Percentiles rank a stretch among this genome's conserved stretches.
phyloP scores from a whole-genome alignment of 495 filamentous ascomycete species.

The Recurvomyces mirabilis region DNA sequence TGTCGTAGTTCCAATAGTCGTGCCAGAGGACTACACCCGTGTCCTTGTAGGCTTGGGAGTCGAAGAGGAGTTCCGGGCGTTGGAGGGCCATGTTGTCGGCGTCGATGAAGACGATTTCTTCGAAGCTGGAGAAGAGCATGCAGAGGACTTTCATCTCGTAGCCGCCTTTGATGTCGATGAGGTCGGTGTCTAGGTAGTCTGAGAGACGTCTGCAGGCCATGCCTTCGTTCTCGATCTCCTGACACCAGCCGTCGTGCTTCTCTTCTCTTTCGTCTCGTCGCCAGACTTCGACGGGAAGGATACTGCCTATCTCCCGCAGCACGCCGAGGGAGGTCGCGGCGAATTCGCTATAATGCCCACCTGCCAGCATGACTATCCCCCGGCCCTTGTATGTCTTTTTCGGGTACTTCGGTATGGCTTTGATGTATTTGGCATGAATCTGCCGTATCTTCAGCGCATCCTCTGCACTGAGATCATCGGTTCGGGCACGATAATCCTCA shows the following conservation, averaged over 20 bases:
- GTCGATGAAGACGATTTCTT: conserved; percentile 14
- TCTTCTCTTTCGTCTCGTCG: conserved; percentile 10
- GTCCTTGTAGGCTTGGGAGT: conserved; percentile 4
- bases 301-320: conserved; percentile 4
- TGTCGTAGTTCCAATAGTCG: conserved; percentile 7
- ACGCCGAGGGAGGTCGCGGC: conserved; percentile 8
- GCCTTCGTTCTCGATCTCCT: conserved; percentile 6
- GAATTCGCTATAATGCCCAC: conserved; percentile 8
- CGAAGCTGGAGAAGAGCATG: conserved; percentile 12
- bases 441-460: neutral
- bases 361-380: conserved; percentile 9
- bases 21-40: conserved; percentile 8
- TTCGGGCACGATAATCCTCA: neutral
- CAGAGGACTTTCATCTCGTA: conserved; percentile 11
- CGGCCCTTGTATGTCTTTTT: conserved; percentile 4
- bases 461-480: neutral
- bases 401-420: conserved; percentile 2
- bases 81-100: conserved; percentile 13
- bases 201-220: conserved; percentile 9
- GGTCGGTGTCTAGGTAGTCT: conserved; percentile 11
- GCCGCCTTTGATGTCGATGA: conserved; percentile 6
- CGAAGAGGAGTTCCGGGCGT: conserved; percentile 6
- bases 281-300: conserved; percentile 9
- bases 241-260: conserved; percentile 7
- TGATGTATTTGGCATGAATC: neutral